Evolutionary conservation across 768 basidiomycete genomes (phyloP), one percentile per base, ranked within the genome.

Genomic region (Termitomyces sp.): DNA sequence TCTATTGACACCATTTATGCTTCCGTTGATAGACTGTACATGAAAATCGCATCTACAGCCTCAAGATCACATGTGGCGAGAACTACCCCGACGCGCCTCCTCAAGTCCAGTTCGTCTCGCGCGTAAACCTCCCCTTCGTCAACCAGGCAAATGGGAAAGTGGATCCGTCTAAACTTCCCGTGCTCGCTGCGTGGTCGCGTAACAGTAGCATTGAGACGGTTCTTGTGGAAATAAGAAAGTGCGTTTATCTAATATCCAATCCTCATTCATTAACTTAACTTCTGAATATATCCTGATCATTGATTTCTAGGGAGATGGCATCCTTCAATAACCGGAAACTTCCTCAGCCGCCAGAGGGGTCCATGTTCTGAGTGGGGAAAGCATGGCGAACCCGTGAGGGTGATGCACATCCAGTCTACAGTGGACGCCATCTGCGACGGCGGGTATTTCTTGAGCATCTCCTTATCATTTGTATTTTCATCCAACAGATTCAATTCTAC

Each of bases 21-120:
- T n/a, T 49, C 48, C 13, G 29, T 31, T 35, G 46, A 15, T 62
- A 96, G 91, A 96, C 94, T 22, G 93, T 96, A 4, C 94, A 98
- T 72, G 96, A 99, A 82, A 99, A 98, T 75, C 84, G 97, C 51
- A 99, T 98, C 74, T 99, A 98, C 82, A 88, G 86, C 49, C 82
- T 99, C 64, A 90, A 88, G 75, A 95, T 99, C 68, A 76, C 77
- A 65, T 98, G 96, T 64, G 90, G 84, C 47, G 74, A 81, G 1
- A 52, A 65, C 3, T 94, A 94, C 69, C 91, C 91, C 27, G 91
- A 96, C 45, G 52, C 54, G 0, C 90, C 89, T 4, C 96, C 96
- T 15, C 70, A 76, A 16, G 83, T 98, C 53, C 85, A 89, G 58
- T 98, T 98, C 73, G 64, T 89, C 58, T 95, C 91, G 35, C 81